phyloP scores from a whole-genome alignment of 192 early-diverging fungal species.

The Coemansia sp. region DNA sequence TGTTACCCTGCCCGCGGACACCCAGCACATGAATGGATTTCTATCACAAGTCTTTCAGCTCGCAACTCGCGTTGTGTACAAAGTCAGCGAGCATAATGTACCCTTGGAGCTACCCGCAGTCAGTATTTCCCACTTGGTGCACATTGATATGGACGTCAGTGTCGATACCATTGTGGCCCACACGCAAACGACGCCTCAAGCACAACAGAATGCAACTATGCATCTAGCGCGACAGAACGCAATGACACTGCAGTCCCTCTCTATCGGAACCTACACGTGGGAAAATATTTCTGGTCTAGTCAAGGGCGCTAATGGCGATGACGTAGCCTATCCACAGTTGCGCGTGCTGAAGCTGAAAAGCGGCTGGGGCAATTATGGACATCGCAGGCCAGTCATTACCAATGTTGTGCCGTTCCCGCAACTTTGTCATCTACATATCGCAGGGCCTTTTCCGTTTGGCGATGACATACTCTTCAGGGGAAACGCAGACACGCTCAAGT shows the following conservation, averaged over 20 bases:
- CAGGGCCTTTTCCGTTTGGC: slow-evolving; percentile 11
- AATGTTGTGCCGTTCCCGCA: slow-evolving; percentile 11
- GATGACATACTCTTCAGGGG: slow-evolving; percentile 17
- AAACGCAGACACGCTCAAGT: slow-evolving; percentile 4
- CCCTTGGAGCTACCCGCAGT: not conserved
- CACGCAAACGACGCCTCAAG: not conserved
- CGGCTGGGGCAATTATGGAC: too few species aligned
- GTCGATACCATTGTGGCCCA: not conserved
- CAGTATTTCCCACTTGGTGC: not conserved
- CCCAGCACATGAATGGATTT: not conserved
- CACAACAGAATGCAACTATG: not conserved
- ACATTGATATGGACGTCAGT: not conserved
- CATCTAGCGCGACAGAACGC: not conserved
- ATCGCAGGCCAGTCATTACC: not conserved
- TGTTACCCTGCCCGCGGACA: not conserved
- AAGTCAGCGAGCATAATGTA: too few species aligned
- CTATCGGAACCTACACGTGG: not conserved
- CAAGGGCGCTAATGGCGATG: not conserved
- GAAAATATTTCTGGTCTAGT: not conserved
- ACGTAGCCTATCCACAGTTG: not conserved
- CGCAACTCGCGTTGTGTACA: not conserved
- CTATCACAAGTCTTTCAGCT: not conserved
- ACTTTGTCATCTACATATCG: not conserved
- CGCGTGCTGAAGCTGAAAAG: not conserved
- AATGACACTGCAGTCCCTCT: not conserved